A percentile compares a stretch with the other conserved stretches of the same genome.
phyloP scores from a whole-genome alignment of 2,329 filamentous ascomycete species.

The Pezicula carpinea region DNA sequence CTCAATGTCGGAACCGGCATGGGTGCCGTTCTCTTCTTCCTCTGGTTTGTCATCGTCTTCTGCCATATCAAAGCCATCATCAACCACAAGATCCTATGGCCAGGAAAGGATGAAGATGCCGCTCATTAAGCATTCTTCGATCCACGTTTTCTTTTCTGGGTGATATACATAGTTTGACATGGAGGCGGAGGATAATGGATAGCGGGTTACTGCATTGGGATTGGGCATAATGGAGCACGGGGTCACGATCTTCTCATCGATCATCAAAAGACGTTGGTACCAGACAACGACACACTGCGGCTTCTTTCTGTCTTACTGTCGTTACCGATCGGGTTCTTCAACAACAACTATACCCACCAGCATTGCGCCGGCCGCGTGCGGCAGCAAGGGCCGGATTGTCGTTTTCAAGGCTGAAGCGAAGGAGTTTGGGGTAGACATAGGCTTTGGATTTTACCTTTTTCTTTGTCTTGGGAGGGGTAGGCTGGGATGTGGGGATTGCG shows the following conservation, averaged over 20 bases:
- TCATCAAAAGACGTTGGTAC: background rate
- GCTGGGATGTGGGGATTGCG: background rate
- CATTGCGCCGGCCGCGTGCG: slow-evolving; percentile 1
- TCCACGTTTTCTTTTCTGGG: background rate
- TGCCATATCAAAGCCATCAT: slow-evolving; percentile 24
- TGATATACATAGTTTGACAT: background rate
- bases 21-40: slow-evolving; percentile 43
- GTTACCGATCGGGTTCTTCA: background rate
- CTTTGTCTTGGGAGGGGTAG: background rate
- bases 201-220: too few relatives aligned
- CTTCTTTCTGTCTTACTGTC: background rate
- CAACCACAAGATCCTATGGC: slow-evolving; percentile 26
- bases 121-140: background rate
- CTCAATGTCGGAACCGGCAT: slow-evolving; percentile 33
- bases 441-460: background rate
- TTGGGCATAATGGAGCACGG: too few relatives aligned
- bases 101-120: slow-evolving; percentile 29
- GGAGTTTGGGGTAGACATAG: background rate
- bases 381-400: background rate
- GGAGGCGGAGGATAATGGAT: background rate
- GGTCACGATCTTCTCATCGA: background rate
- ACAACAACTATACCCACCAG: background rate
- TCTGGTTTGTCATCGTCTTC: slow-evolving; percentile 24
- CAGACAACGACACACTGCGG: background rate
- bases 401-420: background rate